These are phyloP conservation scores for Urochloa ruziziensis DNA, from an alignment of 176 grass and related monocot species.

Conservation along the genomic window DNA sequence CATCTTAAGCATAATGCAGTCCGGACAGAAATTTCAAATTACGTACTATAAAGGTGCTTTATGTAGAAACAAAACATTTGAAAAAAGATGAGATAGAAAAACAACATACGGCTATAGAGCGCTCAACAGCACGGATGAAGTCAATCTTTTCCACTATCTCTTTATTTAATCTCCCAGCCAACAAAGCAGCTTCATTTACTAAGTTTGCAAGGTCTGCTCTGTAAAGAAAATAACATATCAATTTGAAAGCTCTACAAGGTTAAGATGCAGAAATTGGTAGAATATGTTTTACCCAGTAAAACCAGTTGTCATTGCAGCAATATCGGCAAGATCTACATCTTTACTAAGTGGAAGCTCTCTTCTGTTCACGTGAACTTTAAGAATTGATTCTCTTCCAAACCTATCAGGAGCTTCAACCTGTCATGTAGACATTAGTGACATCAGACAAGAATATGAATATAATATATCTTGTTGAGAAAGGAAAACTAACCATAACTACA, in stretches of 20 bases:
- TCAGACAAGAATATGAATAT: conserved; percentile 22
- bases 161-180: conserved; percentile 89
- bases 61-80: neutral
- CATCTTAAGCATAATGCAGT: neutral
- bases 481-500: conserved; percentile 81
- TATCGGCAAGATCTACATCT: conserved; percentile 86
- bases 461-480: conserved; percentile 12
- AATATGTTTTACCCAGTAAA: conserved; percentile 78
- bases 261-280: conserved; percentile 7
- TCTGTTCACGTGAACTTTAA: conserved; percentile 85
- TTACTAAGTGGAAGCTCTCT: conserved; percentile 90
- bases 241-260: conserved; percentile 11
- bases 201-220: conserved; percentile 99
- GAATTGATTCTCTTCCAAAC: conserved; percentile 87
- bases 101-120: conserved; percentile 97
- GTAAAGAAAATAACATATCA: conserved; percentile 47
- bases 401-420: conserved; percentile 97
- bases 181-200: conserved; percentile 98
- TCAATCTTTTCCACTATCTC: conserved; percentile 96
- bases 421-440: conserved; percentile 23
- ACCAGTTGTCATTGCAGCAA: conserved; percentile 99
- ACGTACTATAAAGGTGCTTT: neutral
- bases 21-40: neutral
- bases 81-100: neutral
- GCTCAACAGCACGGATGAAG: conserved; percentile 92